Evolutionary conservation across 805 yeast genomes (phyloP).

Genomic region (Candida pseudoglaebosa): DNA sequence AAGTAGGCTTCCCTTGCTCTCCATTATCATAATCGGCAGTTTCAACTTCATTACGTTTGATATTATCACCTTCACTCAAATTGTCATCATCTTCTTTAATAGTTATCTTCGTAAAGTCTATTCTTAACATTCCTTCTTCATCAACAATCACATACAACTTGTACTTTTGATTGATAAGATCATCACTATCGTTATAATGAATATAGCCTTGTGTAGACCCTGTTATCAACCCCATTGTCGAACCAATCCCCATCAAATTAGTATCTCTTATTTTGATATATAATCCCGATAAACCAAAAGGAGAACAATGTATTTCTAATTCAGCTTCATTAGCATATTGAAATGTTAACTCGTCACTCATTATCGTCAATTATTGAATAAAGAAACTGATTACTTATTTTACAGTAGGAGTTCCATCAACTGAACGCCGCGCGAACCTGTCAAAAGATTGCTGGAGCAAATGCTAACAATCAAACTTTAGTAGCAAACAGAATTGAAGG

Average conservation of each 20-base stretch:
- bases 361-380: background rate
- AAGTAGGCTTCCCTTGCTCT: conserved; percentile 42
- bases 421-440: no score
- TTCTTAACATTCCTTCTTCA: conserved; percentile 42
- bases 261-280: conserved; percentile 47
- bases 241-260: conserved; percentile 50
- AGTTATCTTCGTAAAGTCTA: conserved; percentile 49
- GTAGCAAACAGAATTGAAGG: no score
- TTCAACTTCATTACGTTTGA: conserved; percentile 2
- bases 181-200: conserved; percentile 46
- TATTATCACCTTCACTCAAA: background rate
- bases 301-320: conserved; percentile 52
- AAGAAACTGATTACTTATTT: background rate
- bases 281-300: conserved; percentile 51
- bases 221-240: conserved; percentile 54
- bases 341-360: conserved; percentile 21
- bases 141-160: conserved; percentile 48
- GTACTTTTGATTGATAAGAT: conserved; percentile 44
- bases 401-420: no score
- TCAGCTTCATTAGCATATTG: conserved; percentile 49
- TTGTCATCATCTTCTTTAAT: conserved; percentile 8
- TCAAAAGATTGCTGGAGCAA: no score
- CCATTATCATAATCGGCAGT: conserved; percentile 14
- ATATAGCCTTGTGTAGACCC: conserved; percentile 47
- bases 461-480: no score